Conservation (phyloP, 164 flowering plant genomes). For the Vitis amurensis region DNA sequence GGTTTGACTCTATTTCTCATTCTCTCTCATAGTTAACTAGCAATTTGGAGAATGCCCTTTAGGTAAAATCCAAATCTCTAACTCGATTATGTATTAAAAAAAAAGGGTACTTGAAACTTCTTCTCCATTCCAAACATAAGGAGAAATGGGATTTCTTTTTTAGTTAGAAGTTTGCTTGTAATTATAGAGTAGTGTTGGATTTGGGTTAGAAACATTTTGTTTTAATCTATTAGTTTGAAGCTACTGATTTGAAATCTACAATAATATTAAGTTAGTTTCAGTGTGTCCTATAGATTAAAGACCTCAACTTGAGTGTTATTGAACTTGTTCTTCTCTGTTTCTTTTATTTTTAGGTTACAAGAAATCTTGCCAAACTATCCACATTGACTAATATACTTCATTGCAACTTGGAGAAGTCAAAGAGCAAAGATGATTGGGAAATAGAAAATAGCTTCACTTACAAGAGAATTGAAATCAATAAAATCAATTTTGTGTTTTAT, state of each 20-base stretch:
- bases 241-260: no score
- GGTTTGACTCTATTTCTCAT: conserved; percentile 77
- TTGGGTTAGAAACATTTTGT: no score
- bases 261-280: no score
- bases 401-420: conserved; percentile 25
- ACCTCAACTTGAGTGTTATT: no score
- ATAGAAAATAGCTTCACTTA: conserved; percentile 48
- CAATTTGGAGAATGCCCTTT: conserved; percentile 68
- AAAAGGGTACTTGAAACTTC: not conserved
- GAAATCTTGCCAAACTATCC: conserved; percentile 63
- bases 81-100: no score
- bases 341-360: conserved; percentile 57
- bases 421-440: conserved; percentile 20
- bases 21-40: conserved; percentile 67
- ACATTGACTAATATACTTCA: conserved; percentile 59
- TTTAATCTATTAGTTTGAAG: no score
- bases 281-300: no score
- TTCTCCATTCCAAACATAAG: not conserved
- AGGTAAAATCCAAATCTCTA: conserved; percentile 32
- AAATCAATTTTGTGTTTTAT: conserved; percentile 63
- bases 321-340: not conserved
- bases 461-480: conserved; percentile 72
- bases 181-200: no score
- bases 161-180: no score
- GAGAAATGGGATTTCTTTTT: not conserved